phyloP scores from a whole-genome alignment of 805 yeast genomes.

The Yamadazyma sp. region DNA sequence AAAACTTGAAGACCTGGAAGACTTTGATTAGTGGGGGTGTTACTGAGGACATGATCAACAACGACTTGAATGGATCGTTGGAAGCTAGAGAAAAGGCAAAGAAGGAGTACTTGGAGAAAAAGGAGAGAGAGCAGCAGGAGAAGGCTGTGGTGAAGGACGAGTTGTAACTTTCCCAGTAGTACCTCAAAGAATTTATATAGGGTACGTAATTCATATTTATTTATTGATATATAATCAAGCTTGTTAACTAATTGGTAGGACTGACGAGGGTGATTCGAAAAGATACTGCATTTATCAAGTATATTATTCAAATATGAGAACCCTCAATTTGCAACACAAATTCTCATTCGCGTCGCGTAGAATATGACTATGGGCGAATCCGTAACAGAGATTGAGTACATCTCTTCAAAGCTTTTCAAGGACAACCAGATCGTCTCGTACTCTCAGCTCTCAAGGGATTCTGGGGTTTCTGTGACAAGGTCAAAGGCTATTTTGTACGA shows the following conservation, averaged over 20 bases:
- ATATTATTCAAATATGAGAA: no score
- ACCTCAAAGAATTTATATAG: no score
- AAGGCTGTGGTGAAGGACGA: conserved; percentile 7
- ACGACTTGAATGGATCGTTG: conserved; percentile 34
- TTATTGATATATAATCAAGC: no score
- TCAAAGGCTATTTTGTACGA: conserved; percentile 41
- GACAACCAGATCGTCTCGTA: conserved; percentile 36
- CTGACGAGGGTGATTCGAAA: no score
- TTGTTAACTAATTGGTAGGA: no score
- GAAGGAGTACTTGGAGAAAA: conserved; percentile 15
- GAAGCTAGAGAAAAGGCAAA: conserved; percentile 27
- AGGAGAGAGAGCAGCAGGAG: conserved; percentile 1
- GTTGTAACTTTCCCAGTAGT: conserved; percentile 5
- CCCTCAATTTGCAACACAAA: background rate
- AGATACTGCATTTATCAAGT: no score
- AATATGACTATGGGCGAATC: conserved; percentile 38
- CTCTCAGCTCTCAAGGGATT: conserved; percentile 39
- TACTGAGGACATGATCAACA: conserved; percentile 41
- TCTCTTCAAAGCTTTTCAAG: conserved; percentile 27
- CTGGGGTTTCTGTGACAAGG: conserved; percentile 35
- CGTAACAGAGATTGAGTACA: conserved; percentile 27
- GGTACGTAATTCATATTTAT: no score
- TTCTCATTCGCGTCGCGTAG: conserved; percentile 10
- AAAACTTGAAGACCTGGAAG: conserved; percentile 60
- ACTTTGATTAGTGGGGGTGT: conserved; percentile 46